These are phyloP conservation scores for Castanopsis chinensis DNA, from an alignment of 306 rosid species.

Conservation along the genomic window DNA sequence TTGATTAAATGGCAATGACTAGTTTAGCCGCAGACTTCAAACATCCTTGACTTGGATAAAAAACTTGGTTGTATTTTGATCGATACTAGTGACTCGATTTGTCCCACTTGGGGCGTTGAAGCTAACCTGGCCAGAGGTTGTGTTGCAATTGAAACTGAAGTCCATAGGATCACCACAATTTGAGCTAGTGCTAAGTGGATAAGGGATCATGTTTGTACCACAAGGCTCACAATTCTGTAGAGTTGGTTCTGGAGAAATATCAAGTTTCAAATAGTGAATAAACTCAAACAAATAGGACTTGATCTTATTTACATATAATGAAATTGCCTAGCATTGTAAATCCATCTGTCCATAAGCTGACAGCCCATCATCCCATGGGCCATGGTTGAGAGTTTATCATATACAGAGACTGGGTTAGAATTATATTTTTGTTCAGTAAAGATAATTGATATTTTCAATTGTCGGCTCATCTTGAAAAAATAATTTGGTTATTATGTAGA, in stretches of 20 bases:
- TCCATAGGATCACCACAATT: constrained; percentile 48
- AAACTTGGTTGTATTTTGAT: background rate
- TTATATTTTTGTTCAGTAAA: too few relatives aligned
- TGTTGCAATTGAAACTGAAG: constrained; percentile 22
- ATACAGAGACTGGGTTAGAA: too few relatives aligned
- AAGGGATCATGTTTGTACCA: constrained; percentile 42
- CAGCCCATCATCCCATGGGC: too few relatives aligned
- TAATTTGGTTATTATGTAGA: too few relatives aligned
- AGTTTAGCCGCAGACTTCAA: background rate
- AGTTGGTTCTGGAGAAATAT: constrained; percentile 32
- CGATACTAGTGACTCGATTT: constrained; percentile 9
- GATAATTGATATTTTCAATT: too few relatives aligned
- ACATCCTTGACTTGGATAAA: background rate
- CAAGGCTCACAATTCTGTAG: constrained; percentile 35
- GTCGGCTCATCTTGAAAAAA: too few relatives aligned
- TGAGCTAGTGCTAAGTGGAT: constrained; percentile 43
- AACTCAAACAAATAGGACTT: too few relatives aligned
- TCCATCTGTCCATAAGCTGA: too few relatives aligned
- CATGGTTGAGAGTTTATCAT: too few relatives aligned
- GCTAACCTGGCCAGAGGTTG: constrained; percentile 3
- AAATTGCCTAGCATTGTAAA: too few relatives aligned
- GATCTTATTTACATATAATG: too few relatives aligned
- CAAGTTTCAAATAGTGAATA: background rate
- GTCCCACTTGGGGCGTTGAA: background rate
- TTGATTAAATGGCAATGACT: background rate